These are phyloP conservation scores for Entonaema liquescens DNA, from an alignment of 495 filamentous ascomycete species.

Conservation along the genomic window DNA sequence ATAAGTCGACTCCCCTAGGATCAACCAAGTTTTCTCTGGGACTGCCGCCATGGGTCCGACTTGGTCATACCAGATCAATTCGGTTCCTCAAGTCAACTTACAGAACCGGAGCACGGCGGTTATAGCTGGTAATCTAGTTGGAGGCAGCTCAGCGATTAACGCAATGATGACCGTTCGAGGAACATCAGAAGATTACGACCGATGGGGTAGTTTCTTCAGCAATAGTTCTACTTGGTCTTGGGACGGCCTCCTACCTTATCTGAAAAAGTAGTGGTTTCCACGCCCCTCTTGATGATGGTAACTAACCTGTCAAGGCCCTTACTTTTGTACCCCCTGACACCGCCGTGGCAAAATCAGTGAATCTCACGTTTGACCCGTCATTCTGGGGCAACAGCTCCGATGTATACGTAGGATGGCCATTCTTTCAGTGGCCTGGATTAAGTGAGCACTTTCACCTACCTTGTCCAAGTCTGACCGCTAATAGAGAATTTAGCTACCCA, in stretches of 20 bases:
- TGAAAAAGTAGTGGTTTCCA: constrained; percentile 45
- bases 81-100: constrained; percentile 51
- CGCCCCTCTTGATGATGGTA: background rate
- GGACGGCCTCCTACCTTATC: constrained; percentile 57
- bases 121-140: constrained; percentile 49
- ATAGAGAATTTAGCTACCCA: constrained; percentile 34
- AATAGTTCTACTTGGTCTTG: constrained; percentile 54
- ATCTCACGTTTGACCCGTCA: constrained; percentile 52
- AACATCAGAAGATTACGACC: constrained; percentile 55
- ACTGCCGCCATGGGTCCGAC: constrained; percentile 44
- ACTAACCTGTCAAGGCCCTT: constrained; percentile 41
- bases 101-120: constrained; percentile 47
- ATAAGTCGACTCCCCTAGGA: constrained; percentile 43
- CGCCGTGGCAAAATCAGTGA: constrained; percentile 45
- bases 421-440: constrained; percentile 52
- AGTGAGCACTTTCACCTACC: constrained; percentile 3
- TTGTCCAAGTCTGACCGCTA: background rate
- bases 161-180: constrained; percentile 55
- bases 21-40: constrained; percentile 42
- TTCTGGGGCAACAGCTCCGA: constrained; percentile 55
- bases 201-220: constrained; percentile 56
- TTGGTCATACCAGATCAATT: constrained; percentile 57
- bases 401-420: constrained; percentile 55
- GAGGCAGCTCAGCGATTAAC: constrained; percentile 60
- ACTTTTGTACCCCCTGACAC: constrained; percentile 51